Base-by-base conservation (phyloP, 768 basidiomycete species). In the Fibroporia radiculosa region DNA sequence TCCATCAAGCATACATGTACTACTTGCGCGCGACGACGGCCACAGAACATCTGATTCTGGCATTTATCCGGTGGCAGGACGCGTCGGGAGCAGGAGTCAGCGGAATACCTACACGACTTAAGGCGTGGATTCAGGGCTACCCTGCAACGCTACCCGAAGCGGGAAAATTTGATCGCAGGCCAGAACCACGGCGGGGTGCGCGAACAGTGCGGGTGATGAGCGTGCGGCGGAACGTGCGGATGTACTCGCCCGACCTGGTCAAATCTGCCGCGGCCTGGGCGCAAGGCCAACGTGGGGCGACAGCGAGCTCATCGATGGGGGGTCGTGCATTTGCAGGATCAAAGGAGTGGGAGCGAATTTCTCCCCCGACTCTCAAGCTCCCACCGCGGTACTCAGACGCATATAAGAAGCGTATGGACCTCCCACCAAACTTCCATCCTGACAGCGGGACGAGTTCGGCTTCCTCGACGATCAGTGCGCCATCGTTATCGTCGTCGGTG, bases 111-210 rank as follows among this genome's bases (percentile, higher is more conserved):
- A 77, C 79, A 12, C 79, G 88, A n/a, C 79, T 96, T 49, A 84
- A 86, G 56, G 82, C 88, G 53, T 93, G 91, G 89, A 85, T 95
- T 50, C 77, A 84, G 48, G 87, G 87, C 2, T 96, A 97, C 57
- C 91, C 92, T 0, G 62, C 79, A 7, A 89, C 82, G 75, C 67
- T 95, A 3, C 77, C 87, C 1, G 66, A 70, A 37, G 71, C 86
- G 26, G 74, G 65, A 42, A 71, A 73, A 52, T 66, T 65, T 38
- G 65, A 72, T 23, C 65, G 67, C 3, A 75, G 71, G 13, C 77
- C 78, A 0, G 77, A 82, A 48, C 76, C 88, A 0, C 74, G 93
- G 20, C 75, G 78, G 18, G 92, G 90, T 0, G 83, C 82, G 1
- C 75, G 83, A 32, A 81, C 84, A 0, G 71, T 87, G n/a, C 76